phyloP scores from a whole-genome alignment of 331 rosid species.

The Cydonia oblonga region DNA sequence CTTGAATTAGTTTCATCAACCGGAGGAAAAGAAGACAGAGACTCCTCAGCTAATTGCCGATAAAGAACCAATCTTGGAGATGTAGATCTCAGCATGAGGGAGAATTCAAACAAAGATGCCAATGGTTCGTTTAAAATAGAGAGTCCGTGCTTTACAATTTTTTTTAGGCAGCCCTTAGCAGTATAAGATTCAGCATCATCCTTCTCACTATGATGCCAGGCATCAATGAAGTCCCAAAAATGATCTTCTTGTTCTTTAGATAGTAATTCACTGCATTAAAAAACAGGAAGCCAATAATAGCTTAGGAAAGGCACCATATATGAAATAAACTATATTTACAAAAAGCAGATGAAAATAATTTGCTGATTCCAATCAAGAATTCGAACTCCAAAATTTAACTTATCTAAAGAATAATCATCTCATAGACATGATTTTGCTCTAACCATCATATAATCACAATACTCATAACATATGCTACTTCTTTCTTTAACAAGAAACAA shows the following conservation, averaged over 20 bases:
- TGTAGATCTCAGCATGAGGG: slow-evolving; percentile 78
- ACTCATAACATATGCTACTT: background rate
- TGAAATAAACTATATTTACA: background rate
- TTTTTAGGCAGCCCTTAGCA: slow-evolving; percentile 66
- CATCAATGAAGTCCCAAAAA: slow-evolving; percentile 74
- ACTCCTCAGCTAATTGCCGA: slow-evolving; percentile 67
- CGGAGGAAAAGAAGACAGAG: slow-evolving; percentile 72
- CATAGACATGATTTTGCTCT: background rate
- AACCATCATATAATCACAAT: background rate
- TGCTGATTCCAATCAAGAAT: background rate
- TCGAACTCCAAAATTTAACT: background rate
- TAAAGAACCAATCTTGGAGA: slow-evolving; percentile 81
- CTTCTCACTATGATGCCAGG: slow-evolving; percentile 45
- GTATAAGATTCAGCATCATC: slow-evolving; percentile 25
- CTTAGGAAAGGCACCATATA: background rate
- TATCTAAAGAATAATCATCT: background rate
- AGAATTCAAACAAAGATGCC: slow-evolving; percentile 68
- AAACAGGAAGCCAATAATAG: slow-evolving; percentile 3
- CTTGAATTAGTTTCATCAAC: slow-evolving; percentile 37
- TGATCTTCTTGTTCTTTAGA: slow-evolving; percentile 50
- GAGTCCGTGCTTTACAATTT: slow-evolving; percentile 35
- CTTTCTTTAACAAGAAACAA: background rate
- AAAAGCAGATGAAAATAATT: background rate
- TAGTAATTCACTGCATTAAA: slow-evolving; percentile 55
- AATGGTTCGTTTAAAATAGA: slow-evolving; percentile 53